Evolutionary conservation across 2,329 filamentous ascomycete species (phyloP).

Genomic region (Cryphonectria japonica): DNA sequence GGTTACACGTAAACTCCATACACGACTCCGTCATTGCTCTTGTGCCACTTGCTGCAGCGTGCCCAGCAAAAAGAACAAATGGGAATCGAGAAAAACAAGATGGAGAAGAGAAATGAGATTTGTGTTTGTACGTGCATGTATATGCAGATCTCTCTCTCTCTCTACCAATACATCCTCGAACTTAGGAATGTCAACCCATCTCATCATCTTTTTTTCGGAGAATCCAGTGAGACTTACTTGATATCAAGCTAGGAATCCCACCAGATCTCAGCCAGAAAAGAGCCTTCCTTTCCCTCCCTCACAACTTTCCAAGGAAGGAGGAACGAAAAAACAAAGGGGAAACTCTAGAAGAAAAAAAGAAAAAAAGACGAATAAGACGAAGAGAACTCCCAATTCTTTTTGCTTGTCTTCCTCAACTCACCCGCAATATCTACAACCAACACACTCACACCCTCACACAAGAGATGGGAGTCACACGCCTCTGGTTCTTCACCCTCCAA

Average conservation of each 20-base stretch:
- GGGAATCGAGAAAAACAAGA: background rate
- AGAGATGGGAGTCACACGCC: conserved; percentile 27
- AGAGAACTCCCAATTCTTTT: background rate
- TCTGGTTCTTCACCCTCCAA: conserved; percentile 29
- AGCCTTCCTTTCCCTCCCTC: background rate
- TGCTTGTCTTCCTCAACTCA: background rate
- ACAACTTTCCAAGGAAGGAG: background rate
- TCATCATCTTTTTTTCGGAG: background rate
- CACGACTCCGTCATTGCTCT: background rate
- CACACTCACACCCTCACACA: background rate
- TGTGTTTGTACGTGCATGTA: background rate
- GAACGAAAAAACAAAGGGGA: background rate
- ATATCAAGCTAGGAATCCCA: background rate
- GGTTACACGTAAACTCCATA: conserved; percentile 6
- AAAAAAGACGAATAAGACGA: background rate
- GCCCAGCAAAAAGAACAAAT: background rate
- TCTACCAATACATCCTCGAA: background rate
- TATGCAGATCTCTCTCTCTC: background rate
- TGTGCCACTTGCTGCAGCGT: background rate
- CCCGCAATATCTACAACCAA: background rate
- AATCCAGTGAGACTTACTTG: background rate
- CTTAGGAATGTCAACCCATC: background rate
- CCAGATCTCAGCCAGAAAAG: background rate
- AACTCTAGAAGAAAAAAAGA: background rate
- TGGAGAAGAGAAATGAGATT: background rate